Conservation (phyloP, 345 rosid genomes). For the Brassica cretica region DNA sequence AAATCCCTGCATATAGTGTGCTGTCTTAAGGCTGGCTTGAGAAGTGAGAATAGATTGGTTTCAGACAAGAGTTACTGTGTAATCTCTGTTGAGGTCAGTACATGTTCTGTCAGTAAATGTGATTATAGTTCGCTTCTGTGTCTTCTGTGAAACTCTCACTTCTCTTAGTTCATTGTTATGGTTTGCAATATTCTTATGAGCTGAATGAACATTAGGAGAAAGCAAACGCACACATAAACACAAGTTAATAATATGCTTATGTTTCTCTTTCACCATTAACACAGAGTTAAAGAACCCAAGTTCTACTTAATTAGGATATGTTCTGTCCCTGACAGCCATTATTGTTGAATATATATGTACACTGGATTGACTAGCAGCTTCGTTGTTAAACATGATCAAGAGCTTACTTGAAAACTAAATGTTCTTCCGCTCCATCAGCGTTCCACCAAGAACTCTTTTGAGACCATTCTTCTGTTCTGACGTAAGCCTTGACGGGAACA, state of each 20-base stretch:
- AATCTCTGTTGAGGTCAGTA: background rate
- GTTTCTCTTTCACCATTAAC: background rate
- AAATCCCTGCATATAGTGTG: conserved; percentile 57
- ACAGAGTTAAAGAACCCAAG: background rate
- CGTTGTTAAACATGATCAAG: too few relatives aligned
- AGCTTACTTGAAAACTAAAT: too few relatives aligned
- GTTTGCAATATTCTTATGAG: background rate
- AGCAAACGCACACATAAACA: background rate
- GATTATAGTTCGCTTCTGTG: background rate
- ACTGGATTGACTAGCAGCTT: background rate
- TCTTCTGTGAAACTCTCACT: background rate
- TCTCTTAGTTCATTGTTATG: background rate
- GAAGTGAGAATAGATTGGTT: background rate
- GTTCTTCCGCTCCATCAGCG: too few relatives aligned
- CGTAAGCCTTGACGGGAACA: too few relatives aligned
- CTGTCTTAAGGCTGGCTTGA: background rate
- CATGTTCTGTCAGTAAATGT: background rate
- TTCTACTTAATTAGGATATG: background rate
- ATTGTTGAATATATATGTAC: background rate
- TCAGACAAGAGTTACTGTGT: background rate
- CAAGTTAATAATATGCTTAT: background rate
- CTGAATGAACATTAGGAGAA: conserved; percentile 5
- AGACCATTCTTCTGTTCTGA: too few relatives aligned
- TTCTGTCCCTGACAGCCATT: background rate
- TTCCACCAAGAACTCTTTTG: too few relatives aligned